phyloP scores from a whole-genome alignment of 1,139 yeast species.

The Nakaseomyces nivariensis region DNA sequence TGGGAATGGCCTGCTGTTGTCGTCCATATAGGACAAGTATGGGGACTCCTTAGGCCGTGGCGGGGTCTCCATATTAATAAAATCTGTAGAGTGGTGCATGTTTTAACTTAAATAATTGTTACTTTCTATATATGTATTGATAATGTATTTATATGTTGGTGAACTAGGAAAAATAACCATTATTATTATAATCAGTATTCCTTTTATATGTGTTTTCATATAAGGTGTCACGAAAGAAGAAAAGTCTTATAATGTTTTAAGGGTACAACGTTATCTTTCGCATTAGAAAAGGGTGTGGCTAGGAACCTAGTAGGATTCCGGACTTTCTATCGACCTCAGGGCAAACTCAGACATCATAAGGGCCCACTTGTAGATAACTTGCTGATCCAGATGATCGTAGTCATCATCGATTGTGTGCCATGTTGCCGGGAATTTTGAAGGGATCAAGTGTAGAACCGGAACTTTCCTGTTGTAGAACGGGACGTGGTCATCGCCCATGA shows the following conservation, averaged over 20 bases:
- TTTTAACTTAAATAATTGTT: not conserved
- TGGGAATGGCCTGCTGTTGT: not conserved
- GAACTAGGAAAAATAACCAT: too few relatives aligned
- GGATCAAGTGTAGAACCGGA: slow-evolving; percentile 42
- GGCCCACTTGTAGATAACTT: slow-evolving; percentile 24
- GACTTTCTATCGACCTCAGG: slow-evolving; percentile 3
- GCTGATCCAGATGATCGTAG: slow-evolving; percentile 24
- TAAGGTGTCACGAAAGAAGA: too few relatives aligned
- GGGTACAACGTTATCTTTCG: too few relatives aligned
- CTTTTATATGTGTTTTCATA: too few relatives aligned
- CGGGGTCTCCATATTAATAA: slow-evolving; percentile 21
- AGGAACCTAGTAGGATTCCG: too few relatives aligned
- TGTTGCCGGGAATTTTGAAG: slow-evolving; percentile 37
- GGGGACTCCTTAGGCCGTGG: slow-evolving; percentile 21
- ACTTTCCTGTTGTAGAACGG: slow-evolving; percentile 41
- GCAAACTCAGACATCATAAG: slow-evolving; percentile 20
- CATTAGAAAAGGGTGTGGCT: too few relatives aligned
- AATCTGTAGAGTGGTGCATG: slow-evolving; percentile 3
- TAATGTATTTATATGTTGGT: too few relatives aligned
- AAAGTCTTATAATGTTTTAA: too few relatives aligned
- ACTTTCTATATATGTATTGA: too few relatives aligned
- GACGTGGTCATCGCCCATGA: slow-evolving; percentile 44
- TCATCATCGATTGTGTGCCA: slow-evolving; percentile 41
- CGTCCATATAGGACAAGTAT: slow-evolving; percentile 7
- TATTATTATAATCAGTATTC: too few relatives aligned